These are phyloP conservation scores for Chaetomiaceae sp. DNA, from an alignment of 2,329 filamentous ascomycete genomes.

Conservation along the genomic window DNA sequence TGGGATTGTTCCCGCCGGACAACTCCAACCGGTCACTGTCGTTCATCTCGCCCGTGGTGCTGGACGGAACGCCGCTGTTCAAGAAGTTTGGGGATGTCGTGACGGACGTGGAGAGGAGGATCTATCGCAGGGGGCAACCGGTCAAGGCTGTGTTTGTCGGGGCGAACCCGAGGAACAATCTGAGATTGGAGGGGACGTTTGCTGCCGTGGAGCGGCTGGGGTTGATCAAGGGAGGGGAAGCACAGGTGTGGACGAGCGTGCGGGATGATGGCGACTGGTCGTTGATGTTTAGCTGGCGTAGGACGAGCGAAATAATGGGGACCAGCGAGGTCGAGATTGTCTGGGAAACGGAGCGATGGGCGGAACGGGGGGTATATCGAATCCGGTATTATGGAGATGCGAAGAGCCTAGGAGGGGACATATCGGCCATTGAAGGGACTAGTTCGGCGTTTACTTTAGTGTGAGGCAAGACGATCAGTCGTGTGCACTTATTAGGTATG, in stretches of 20 bases:
- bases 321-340: slow-evolving; percentile 73
- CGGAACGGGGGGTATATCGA: slow-evolving; percentile 65
- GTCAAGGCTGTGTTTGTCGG: slow-evolving; percentile 71
- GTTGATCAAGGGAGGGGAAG: slow-evolving; percentile 27
- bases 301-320: slow-evolving; percentile 64
- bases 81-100: slow-evolving; percentile 67
- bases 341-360: slow-evolving; percentile 69
- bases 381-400: slow-evolving; percentile 80
- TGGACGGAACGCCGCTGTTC: slow-evolving; percentile 63
- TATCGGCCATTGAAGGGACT: slow-evolving; percentile 65
- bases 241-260: slow-evolving; percentile 57
- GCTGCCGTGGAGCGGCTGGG: slow-evolving; percentile 66
- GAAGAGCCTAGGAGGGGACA: slow-evolving; percentile 58
- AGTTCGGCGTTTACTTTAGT: slow-evolving; percentile 51
- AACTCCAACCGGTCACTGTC: slow-evolving; percentile 70
- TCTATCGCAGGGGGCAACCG: slow-evolving; percentile 56
- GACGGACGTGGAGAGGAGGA: slow-evolving; percentile 43
- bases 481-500: too few species aligned
- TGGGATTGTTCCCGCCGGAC: slow-evolving; percentile 67
- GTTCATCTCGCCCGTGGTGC: slow-evolving; percentile 76
- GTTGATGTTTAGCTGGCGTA: slow-evolving; percentile 73
- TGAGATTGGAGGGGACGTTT: slow-evolving; percentile 73
- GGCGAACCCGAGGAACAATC: slow-evolving; percentile 85
- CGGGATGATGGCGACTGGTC: slow-evolving; percentile 78
- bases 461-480: too few species aligned